phyloP scores from a whole-genome alignment of 345 rosid species.

The Aegle marmelos region DNA sequence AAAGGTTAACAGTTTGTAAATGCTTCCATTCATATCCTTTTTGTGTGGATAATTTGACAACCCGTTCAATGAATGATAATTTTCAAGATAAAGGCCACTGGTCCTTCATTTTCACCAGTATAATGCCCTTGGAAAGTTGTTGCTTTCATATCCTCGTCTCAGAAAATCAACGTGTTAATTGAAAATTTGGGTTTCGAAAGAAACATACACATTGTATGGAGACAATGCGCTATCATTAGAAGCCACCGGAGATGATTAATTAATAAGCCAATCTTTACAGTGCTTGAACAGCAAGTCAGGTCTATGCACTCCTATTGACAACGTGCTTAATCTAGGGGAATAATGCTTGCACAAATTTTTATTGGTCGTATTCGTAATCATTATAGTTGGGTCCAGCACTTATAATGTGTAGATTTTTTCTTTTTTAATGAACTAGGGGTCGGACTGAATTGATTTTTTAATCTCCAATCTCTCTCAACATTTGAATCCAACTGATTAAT shows the following conservation, averaged over 20 bases:
- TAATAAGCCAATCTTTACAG: too few species aligned
- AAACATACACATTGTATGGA: neutral
- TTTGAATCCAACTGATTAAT: too few species aligned
- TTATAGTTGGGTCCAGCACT: neutral
- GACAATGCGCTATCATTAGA: slow-evolving; percentile 7
- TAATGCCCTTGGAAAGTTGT: neutral
- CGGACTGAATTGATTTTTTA: too few species aligned
- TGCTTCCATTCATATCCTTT: slow-evolving; percentile 7
- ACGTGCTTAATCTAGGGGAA: neutral
- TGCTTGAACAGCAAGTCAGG: neutral
- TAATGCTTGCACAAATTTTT: neutral
- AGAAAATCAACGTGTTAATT: slow-evolving; percentile 1
- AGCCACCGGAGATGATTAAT: neutral
- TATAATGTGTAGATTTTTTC: too few species aligned
- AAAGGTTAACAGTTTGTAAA: neutral
- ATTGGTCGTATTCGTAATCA: neutral
- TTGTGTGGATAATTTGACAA: neutral
- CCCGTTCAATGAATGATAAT: neutral
- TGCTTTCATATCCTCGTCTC: neutral
- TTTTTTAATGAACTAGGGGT: too few species aligned
- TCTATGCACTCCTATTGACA: neutral
- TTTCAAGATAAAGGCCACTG: neutral
- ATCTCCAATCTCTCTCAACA: too few species aligned
- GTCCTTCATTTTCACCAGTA: neutral
- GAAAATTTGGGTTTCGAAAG: neutral